phyloP scores from a whole-genome alignment of 2,329 filamentous ascomycete genomes.

The Pseudocercospora fijiensis region DNA sequence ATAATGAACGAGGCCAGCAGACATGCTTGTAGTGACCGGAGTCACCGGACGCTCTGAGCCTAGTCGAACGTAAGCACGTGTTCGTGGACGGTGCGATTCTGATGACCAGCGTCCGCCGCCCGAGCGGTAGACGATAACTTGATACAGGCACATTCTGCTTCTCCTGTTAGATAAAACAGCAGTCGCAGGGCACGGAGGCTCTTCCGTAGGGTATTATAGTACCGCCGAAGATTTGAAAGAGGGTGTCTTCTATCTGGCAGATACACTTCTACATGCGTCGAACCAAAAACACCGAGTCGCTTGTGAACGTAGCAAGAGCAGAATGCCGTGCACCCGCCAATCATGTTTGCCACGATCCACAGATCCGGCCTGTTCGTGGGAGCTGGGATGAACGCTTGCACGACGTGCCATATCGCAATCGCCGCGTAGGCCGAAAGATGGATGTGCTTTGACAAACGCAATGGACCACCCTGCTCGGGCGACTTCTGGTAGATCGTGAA shows the following conservation, averaged over 20 bases:
- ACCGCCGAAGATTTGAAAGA: too few species aligned
- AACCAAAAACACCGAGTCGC: not conserved
- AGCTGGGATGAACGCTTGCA: slow-evolving; percentile 65
- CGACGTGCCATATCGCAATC: slow-evolving; percentile 79
- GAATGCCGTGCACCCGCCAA: slow-evolving; percentile 83
- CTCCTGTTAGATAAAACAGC: too few species aligned
- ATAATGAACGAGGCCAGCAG: not conserved
- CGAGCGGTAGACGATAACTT: too few species aligned
- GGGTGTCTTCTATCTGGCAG: too few species aligned
- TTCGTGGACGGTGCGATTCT: not conserved
- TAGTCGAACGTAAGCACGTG: not conserved
- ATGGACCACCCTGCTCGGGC: not conserved
- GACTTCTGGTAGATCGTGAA: slow-evolving; percentile 45
- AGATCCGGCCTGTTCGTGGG: slow-evolving; percentile 81
- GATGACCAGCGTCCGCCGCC: too few species aligned
- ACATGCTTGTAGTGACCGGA: not conserved
- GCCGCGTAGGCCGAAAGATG: slow-evolving; percentile 72
- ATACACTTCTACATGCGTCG: not conserved
- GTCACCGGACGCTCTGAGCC: not conserved
- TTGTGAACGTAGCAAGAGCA: slow-evolving; percentile 65
- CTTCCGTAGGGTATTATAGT: too few species aligned
- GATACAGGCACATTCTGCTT: too few species aligned
- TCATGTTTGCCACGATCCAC: slow-evolving; percentile 62
- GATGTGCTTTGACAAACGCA: slow-evolving; percentile 64
- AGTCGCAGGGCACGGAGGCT: too few species aligned